Conservation (phyloP, 1,284 basidiomycete genomes). For the Irpex sp. region DNA sequence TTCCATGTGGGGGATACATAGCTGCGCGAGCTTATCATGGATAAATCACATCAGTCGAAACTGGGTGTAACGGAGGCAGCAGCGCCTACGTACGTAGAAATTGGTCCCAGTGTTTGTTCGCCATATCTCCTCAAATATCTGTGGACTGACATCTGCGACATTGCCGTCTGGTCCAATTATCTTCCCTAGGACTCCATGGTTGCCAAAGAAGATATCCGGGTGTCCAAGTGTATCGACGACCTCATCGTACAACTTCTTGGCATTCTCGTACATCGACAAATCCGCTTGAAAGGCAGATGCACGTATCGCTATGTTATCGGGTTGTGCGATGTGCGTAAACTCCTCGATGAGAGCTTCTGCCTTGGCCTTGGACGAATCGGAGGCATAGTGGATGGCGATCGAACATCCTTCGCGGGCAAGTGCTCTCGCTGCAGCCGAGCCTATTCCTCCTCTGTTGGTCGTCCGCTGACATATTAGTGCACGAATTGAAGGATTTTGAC, state of each 20-base stretch:
- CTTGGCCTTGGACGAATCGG: conserved; percentile 30
- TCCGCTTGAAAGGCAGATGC: conserved; percentile 45
- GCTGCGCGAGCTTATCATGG: conserved; percentile 39
- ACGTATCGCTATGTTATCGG: conserved; percentile 27
- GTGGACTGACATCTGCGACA: conserved; percentile 40
- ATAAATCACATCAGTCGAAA: background rate
- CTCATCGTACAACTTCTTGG: conserved; percentile 38
- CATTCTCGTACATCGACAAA: conserved; percentile 40
- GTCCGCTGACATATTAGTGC: background rate
- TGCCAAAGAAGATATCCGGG: conserved; percentile 50
- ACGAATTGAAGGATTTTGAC: no score
- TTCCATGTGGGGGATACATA: conserved; percentile 50
- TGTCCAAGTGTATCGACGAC: conserved; percentile 43
- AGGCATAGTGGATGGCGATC: conserved; percentile 50
- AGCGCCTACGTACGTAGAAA: conserved; percentile 22
- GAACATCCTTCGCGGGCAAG: conserved; percentile 45
- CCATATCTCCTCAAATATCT: conserved; percentile 48
- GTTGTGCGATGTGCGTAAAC: conserved; percentile 19
- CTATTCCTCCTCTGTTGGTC: conserved; percentile 45
- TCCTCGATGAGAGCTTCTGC: conserved; percentile 36
- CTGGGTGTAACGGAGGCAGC: background rate
- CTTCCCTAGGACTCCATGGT: conserved; percentile 41
- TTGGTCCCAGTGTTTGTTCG: conserved; percentile 43
- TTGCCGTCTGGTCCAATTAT: conserved; percentile 42
- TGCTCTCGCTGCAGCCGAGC: conserved; percentile 42